Evolutionary conservation across 352 stramenopile genomes (phyloP).

Genomic region (Phytophthora syringae): DNA sequence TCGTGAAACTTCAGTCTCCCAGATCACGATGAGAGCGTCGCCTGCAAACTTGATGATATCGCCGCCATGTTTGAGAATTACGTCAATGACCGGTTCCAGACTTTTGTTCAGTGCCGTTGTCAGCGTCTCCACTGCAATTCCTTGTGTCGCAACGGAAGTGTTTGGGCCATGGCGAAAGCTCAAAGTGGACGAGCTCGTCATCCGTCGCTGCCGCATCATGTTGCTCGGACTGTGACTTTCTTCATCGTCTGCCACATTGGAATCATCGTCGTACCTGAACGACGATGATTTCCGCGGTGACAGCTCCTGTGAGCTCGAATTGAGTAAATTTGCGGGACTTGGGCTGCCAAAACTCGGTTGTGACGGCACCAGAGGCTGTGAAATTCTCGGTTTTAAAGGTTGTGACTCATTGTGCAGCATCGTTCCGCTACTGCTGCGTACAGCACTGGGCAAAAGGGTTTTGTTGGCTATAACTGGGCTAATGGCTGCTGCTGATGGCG

Average conservation of each 20-base stretch:
- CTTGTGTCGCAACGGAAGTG: constrained; percentile 50
- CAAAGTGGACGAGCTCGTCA: constrained; percentile 30
- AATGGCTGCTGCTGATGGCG: constrained; percentile 3
- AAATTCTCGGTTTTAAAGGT: constrained; percentile 22
- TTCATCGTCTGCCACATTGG: constrained; percentile 11
- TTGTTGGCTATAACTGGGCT: constrained; percentile 3
- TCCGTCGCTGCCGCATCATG: constrained; percentile 49
- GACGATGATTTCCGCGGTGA: constrained; percentile 5
- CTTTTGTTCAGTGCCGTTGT: constrained; percentile 84
- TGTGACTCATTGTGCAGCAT: constrained; percentile 11
- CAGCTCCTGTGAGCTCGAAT: constrained; percentile 6
- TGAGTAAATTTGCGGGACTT: constrained; percentile 3
- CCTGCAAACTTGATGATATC: constrained; percentile 89
- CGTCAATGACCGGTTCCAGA: constrained; percentile 78
- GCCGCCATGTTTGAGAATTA: constrained; percentile 73
- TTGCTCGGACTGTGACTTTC: constrained; percentile 35
- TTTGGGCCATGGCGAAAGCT: constrained; percentile 62
- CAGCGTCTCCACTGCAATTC: constrained; percentile 73
- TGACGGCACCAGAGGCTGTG: constrained; percentile 17
- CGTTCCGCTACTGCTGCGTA: constrained; percentile 20
- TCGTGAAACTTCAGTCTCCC: constrained; percentile 66
- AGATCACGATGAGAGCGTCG: constrained; percentile 84
- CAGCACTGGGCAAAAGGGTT: neutral
- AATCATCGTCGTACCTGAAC: constrained; percentile 10
- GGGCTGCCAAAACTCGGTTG: constrained; percentile 8